These are phyloP conservation scores for Pulveroboletus sp. DNA, from an alignment of 768 basidiomycete genomes.

Conservation along the genomic window DNA sequence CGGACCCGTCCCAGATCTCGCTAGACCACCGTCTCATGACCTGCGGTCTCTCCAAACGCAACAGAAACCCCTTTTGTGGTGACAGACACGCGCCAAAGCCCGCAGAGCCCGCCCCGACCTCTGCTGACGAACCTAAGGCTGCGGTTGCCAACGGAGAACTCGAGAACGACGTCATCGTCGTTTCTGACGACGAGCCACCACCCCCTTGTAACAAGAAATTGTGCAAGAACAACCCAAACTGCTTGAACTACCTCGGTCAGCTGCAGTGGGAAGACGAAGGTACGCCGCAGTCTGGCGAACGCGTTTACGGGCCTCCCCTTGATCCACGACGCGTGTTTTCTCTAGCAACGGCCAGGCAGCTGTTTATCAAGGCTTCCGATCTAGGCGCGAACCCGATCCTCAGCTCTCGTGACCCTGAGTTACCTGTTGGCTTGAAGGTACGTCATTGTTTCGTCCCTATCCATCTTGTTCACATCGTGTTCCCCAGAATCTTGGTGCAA, in stretches of 20 bases:
- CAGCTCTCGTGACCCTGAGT: constrained; percentile 44
- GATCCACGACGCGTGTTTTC: constrained; percentile 13
- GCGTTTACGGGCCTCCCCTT: constrained; percentile 4
- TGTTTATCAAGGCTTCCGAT: constrained; percentile 49
- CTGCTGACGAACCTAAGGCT: constrained; percentile 8
- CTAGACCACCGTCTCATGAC: constrained; percentile 60
- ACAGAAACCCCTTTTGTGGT: constrained; percentile 48
- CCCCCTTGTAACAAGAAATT: constrained; percentile 52
- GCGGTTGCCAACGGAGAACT: constrained; percentile 39
- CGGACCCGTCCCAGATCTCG: constrained; percentile 55
- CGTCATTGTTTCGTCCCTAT: constrained; percentile 5
- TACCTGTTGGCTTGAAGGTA: constrained; percentile 79
- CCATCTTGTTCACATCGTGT: constrained; percentile 1
- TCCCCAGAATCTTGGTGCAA: constrained; percentile 86
- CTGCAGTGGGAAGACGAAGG: constrained; percentile 77
- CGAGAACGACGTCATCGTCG: constrained; percentile 61
- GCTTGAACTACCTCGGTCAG: constrained; percentile 85
- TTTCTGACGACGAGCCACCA: constrained; percentile 62
- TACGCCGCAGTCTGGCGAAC: constrained; percentile 25
- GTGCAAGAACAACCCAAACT: constrained; percentile 79
- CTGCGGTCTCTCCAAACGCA: constrained; percentile 60
- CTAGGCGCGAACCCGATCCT: constrained; percentile 54
- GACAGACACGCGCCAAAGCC: constrained; percentile 47
- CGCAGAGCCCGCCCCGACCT: constrained; percentile 13
- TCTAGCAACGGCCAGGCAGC: constrained; percentile 46